phyloP scores from a whole-genome alignment of 2,329 filamentous ascomycete genomes.

The Lachnellula willkommii region DNA sequence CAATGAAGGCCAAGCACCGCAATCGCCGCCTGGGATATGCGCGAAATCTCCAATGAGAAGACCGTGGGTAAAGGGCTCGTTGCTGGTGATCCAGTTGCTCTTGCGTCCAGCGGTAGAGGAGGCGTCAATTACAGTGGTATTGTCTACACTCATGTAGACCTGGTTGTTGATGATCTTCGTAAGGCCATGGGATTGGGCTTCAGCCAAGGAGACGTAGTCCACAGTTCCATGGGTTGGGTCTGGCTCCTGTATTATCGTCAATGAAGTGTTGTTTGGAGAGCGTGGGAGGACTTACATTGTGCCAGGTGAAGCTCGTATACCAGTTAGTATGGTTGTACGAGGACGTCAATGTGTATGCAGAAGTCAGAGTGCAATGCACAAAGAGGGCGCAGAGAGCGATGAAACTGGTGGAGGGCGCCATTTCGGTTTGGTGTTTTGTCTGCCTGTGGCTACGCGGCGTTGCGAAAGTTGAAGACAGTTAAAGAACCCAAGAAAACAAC shows the following conservation, averaged over 20 bases:
- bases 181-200: constrained; percentile 51
- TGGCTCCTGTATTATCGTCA: constrained; percentile 7
- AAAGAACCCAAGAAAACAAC: too few relatives aligned
- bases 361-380: not conserved
- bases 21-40: constrained; percentile 68
- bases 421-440: not conserved
- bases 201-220: constrained; percentile 33
- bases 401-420: not conserved
- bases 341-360: constrained; percentile 14
- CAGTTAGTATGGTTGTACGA: constrained; percentile 22
- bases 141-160: constrained; percentile 47
- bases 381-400: not conserved
- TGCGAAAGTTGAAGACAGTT: too few relatives aligned
- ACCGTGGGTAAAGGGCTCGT: constrained; percentile 55
- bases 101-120: constrained; percentile 41
- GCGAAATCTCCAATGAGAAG: constrained; percentile 65
- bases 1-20: constrained; percentile 71
- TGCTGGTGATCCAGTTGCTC: constrained; percentile 63
- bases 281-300: constrained; percentile 4
- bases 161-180: constrained; percentile 50
- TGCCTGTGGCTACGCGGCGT: not conserved
- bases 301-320: constrained; percentile 18
- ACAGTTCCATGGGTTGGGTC: constrained; percentile 27
- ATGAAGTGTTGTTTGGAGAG: not conserved
- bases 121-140: constrained; percentile 15